These are phyloP conservation scores for Huntiella omanensis DNA, from an alignment of 2,329 filamentous ascomycete species.

Conservation along the genomic window DNA sequence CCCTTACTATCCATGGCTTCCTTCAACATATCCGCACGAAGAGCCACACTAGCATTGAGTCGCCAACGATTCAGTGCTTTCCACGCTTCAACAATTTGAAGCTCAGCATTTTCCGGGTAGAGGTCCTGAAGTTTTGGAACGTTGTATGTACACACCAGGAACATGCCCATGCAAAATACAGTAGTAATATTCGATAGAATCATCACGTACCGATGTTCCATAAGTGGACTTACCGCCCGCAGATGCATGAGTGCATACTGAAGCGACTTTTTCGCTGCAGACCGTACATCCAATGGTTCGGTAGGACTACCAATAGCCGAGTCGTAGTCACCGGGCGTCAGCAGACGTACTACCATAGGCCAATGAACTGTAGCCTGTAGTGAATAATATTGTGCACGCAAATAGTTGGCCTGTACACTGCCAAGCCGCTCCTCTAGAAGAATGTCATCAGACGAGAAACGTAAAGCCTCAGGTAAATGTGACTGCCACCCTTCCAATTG, in stretches of 20 bases:
- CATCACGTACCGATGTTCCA: conserved; percentile 12
- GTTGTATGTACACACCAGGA: conserved; percentile 11
- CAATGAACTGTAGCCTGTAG: conserved; percentile 13
- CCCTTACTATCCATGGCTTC: not conserved
- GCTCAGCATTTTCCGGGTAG: conserved; percentile 7
- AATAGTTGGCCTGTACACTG: conserved; percentile 3
- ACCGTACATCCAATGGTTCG: not conserved
- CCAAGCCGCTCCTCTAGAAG: conserved; percentile 2
- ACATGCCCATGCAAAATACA: conserved; percentile 11
- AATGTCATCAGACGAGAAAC: conserved; percentile 6
- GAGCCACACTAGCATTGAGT: conserved; percentile 4
- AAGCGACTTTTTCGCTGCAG: conserved; percentile 4
- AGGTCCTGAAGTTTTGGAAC: conserved; percentile 9
- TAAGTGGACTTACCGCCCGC: conserved; percentile 11
- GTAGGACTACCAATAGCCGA: not conserved
- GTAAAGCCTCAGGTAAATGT: conserved; percentile 8
- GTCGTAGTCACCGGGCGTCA: conserved; percentile 2
- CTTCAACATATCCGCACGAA: conserved; percentile 1
- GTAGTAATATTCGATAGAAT: conserved; percentile 12
- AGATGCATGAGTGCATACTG: conserved; percentile 11
- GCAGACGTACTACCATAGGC: conserved; percentile 13
- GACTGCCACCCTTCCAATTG: conserved; percentile 13
- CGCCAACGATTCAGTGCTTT: conserved; percentile 6
- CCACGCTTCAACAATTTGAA: conserved; percentile 6
- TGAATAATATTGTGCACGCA: conserved; percentile 13